Evolutionary conservation across 1,139 yeast species (phyloP).

Genomic region (Suhomyces maxii): DNA sequence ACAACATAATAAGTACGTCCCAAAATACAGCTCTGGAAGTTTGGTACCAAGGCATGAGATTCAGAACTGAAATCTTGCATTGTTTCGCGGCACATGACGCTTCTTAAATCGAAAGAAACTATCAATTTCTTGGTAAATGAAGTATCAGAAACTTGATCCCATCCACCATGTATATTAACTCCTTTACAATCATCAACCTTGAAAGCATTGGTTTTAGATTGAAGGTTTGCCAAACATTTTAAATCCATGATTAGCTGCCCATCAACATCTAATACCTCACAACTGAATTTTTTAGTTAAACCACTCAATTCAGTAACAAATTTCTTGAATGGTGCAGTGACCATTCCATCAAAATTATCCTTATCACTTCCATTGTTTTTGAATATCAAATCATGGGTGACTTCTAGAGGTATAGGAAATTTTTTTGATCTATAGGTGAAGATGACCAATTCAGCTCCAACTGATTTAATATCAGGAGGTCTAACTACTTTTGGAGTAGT

Average conservation of each 20-base stretch:
- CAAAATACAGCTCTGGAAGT: conserved; percentile 28
- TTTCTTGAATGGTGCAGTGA: conserved; percentile 19
- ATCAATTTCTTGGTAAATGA: conserved; percentile 6
- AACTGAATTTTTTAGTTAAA: conserved; percentile 15
- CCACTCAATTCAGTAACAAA: conserved; percentile 16
- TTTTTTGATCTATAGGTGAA: conserved; percentile 23
- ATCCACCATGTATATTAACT: conserved; percentile 8
- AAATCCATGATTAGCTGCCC: conserved; percentile 20
- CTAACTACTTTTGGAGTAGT: conserved; percentile 7
- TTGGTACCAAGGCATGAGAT: conserved; percentile 24
- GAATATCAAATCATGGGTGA: conserved; percentile 20
- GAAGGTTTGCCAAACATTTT: conserved; percentile 21
- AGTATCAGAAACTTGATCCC: not conserved
- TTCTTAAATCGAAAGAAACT: conserved; percentile 13
- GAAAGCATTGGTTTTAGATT: conserved; percentile 17
- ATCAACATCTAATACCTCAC: conserved; percentile 16
- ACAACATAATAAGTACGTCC: conserved; percentile 26
- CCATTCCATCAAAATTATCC: conserved; percentile 20
- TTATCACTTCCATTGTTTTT: conserved; percentile 15
- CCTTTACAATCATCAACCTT: conserved; percentile 15
- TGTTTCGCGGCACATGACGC: conserved; percentile 9
- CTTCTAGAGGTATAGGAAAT: conserved; percentile 25
- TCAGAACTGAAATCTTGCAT: conserved; percentile 15
- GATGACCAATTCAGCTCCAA: conserved; percentile 20
- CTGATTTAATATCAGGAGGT: conserved; percentile 22